Evolutionary conservation across 768 basidiomycete genomes (phyloP).

Genomic region (Lactifluus volemus): DNA sequence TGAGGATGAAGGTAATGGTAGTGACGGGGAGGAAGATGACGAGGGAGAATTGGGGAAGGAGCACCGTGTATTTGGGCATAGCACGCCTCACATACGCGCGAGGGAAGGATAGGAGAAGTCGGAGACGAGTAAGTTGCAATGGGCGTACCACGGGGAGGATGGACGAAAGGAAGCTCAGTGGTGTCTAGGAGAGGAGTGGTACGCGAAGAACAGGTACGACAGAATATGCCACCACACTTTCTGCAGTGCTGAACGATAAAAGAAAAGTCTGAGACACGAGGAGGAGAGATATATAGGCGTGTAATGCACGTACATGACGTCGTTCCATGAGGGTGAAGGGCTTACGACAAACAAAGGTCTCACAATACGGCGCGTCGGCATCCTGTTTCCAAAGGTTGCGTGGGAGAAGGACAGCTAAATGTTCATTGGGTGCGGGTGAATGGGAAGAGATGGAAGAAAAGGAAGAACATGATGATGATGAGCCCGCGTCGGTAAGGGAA

Average conservation of each 20-base stretch:
- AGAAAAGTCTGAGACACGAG: neutral
- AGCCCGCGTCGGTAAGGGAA: conserved; percentile 21
- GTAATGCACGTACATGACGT: conserved; percentile 49
- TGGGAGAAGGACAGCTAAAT: conserved; percentile 68
- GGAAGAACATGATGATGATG: conserved; percentile 23
- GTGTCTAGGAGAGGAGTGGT: conserved; percentile 62
- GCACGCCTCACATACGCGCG: conserved; percentile 74
- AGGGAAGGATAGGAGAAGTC: conserved; percentile 44
- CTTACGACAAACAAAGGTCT: conserved; percentile 63
- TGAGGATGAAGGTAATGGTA: conserved; percentile 22
- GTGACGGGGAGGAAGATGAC: conserved; percentile 23
- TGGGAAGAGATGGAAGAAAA: conserved; percentile 6
- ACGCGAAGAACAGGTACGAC: conserved; percentile 50
- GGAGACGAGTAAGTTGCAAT: conserved; percentile 50
- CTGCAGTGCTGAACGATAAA: conserved; percentile 57
- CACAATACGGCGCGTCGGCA: conserved; percentile 50
- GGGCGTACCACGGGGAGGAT: conserved; percentile 62
- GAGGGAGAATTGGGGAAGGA: conserved; percentile 30
- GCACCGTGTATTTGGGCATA: conserved; percentile 63
- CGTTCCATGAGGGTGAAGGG: conserved; percentile 63
- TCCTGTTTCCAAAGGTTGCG: conserved; percentile 75
- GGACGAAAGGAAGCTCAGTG: conserved; percentile 58
- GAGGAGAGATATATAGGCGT: neutral
- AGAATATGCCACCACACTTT: conserved; percentile 77
- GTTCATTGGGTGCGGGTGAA: conserved; percentile 44